Conservation (phyloP, 495 filamentous ascomycete genomes). For the Trichodelitschia bisporula region DNA sequence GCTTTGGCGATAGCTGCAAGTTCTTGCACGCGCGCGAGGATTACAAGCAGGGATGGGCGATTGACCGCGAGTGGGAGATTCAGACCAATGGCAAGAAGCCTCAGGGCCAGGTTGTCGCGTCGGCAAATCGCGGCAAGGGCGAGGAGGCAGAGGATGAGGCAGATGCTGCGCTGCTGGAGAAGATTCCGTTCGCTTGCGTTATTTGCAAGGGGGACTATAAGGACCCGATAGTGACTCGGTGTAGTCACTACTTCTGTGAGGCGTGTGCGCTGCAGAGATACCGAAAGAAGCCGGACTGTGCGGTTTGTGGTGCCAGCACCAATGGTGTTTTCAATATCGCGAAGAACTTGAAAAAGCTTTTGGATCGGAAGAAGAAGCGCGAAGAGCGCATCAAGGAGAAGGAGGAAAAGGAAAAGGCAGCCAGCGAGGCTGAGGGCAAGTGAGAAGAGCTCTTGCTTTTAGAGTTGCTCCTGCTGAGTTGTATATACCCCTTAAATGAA, state of each 20-base stretch:
- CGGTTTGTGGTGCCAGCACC: slow-evolving; percentile 62
- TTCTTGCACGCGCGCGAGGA: slow-evolving; percentile 72
- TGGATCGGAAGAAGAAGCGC: slow-evolving; percentile 62
- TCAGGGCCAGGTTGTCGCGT: slow-evolving; percentile 35
- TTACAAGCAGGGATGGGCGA: slow-evolving; percentile 83
- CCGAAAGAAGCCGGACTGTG: slow-evolving; percentile 57
- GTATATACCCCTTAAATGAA: too few relatives aligned
- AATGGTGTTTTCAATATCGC: slow-evolving; percentile 77
- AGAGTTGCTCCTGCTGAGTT: too few relatives aligned
- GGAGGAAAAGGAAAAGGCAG: too few relatives aligned
- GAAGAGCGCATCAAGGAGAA: slow-evolving; percentile 40
- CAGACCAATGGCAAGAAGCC: slow-evolving; percentile 50
- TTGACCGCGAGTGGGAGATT: slow-evolving; percentile 84
- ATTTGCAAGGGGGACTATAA: slow-evolving; percentile 69
- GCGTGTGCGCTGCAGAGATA: slow-evolving; percentile 67
- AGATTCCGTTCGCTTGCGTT: slow-evolving; percentile 87
- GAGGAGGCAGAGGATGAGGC: slow-evolving; percentile 36
- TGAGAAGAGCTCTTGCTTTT: too few relatives aligned
- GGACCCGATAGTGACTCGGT: slow-evolving; percentile 65
- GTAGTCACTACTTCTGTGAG: slow-evolving; percentile 91
- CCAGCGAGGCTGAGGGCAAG: too few relatives aligned
- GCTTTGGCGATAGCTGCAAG: slow-evolving; percentile 65
- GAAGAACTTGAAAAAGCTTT: slow-evolving; percentile 52
- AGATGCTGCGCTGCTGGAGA: slow-evolving; percentile 55
- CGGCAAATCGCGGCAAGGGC: slow-evolving; percentile 21